These are phyloP conservation scores for Inga laurina DNA, from an alignment of 306 rosid species.

Conservation along the genomic window DNA sequence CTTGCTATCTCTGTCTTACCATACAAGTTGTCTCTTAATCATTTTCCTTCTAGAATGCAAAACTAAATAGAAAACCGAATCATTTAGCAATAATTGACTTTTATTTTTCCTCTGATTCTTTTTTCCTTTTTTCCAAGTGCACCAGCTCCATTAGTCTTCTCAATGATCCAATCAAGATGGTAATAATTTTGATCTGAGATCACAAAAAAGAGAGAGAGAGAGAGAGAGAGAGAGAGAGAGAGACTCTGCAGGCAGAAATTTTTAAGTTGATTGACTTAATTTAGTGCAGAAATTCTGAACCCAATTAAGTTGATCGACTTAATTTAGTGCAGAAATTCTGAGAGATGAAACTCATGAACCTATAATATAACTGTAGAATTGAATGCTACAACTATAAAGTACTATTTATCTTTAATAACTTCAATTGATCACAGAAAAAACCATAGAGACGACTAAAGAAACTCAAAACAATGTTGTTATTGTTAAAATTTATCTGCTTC, in stretches of 20 bases:
- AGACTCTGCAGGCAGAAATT: neutral
- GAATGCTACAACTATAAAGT: neutral
- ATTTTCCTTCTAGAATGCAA: slow-evolving; percentile 47
- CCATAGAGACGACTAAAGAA: neutral
- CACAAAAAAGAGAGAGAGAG: neutral
- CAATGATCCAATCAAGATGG: slow-evolving; percentile 1
- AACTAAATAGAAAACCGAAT: neutral
- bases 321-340: too few species aligned
- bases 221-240: neutral
- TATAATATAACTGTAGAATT: too few species aligned
- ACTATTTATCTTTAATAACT: neutral
- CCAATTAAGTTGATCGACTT: too few species aligned
- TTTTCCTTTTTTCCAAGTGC: neutral
- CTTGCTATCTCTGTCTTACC: slow-evolving; percentile 24
- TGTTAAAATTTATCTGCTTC: neutral
- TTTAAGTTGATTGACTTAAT: too few species aligned
- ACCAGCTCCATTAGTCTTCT: slow-evolving; percentile 7
- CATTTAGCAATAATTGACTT: slow-evolving; percentile 18
- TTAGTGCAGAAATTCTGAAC: too few species aligned
- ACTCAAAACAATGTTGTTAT: neutral
- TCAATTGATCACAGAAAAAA: neutral
- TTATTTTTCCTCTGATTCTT: slow-evolving; percentile 14
- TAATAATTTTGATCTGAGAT: neutral
- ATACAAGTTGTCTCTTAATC: slow-evolving; percentile 26
- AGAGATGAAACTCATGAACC: too few species aligned